Conservation (phyloP, 192 early-diverging fungal genomes). For the Cetraspora pellucida region DNA sequence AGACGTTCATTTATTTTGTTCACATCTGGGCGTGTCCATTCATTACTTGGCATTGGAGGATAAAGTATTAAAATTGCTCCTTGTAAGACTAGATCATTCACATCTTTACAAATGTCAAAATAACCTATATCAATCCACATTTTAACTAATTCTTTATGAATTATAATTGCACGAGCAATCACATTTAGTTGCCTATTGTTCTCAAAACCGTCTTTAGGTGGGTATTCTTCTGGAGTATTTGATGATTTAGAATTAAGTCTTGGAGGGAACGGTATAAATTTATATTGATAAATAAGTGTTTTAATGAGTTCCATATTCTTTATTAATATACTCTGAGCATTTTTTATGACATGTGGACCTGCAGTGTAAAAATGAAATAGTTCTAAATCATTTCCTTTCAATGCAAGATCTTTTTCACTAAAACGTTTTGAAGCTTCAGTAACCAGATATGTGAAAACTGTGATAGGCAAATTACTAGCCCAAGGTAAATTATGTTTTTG, state of each 20-base stretch:
- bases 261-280: slow-evolving; percentile 13
- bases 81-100: slow-evolving; percentile 25
- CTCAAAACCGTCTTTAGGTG: slow-evolving; percentile 9
- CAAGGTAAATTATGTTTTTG: not conserved
- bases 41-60: not conserved
- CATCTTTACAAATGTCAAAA: slow-evolving; percentile 19
- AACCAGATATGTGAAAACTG: not conserved
- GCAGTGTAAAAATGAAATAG: slow-evolving; percentile 2
- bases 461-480: slow-evolving; percentile 6
- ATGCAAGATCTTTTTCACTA: not conserved
- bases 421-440: not conserved
- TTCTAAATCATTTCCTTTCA: slow-evolving; percentile 24
- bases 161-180: slow-evolving; percentile 17
- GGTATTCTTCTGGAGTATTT: not conserved
- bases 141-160: not conserved
- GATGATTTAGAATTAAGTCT: not conserved
- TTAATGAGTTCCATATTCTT: not conserved
- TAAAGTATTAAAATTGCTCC: slow-evolving; percentile 8
- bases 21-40: not conserved
- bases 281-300: not conserved
- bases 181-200: slow-evolving; percentile 13
- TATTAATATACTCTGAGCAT: not conserved
- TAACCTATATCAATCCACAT: slow-evolving; percentile 9
- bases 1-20: not conserved
- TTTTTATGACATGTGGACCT: not conserved